Percentiles rank a stretch among this genome's conserved stretches.
Evolutionary conservation across 306 rosid genomes (phyloP).

Genomic region (Pterocarpus santalinus): DNA sequence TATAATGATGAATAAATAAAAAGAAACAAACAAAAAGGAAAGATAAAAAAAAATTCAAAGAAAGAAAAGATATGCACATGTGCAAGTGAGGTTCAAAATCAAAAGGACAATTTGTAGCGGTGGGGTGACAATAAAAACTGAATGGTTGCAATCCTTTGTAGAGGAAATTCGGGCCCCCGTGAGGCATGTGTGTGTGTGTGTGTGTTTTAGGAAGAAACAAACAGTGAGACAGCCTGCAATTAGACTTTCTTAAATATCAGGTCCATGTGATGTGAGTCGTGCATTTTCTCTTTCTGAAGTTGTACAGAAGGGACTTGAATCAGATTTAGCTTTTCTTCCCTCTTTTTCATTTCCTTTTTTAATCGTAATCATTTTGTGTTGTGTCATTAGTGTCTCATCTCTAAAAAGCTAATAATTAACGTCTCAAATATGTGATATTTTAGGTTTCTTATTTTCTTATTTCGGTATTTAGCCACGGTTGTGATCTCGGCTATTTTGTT

Average conservation of each 20-base stretch:
- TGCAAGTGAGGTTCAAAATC: slow-evolving; percentile 9
- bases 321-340: slow-evolving; percentile 23
- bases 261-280: slow-evolving; percentile 28
- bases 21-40: too few relatives aligned
- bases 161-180: background rate
- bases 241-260: slow-evolving; percentile 19
- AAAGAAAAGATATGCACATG: background rate
- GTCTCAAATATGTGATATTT: slow-evolving; percentile 19
- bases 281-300: slow-evolving; percentile 27
- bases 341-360: background rate
- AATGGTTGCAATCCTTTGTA: background rate
- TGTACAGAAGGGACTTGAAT: slow-evolving; percentile 44
- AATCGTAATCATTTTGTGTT: background rate
- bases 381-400: slow-evolving; percentile 11
- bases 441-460: background rate
- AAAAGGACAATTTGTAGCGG: slow-evolving; percentile 16
- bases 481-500: slow-evolving; percentile 19
- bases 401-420: background rate
- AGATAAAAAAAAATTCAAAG: background rate
- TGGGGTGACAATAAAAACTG: background rate
- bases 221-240: slow-evolving; percentile 24
- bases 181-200: background rate
- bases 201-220: background rate
- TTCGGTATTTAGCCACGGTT: slow-evolving; percentile 13
- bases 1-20: background rate